Percentiles rank a stretch among this genome's conserved stretches.
Conservation (phyloP, 768 basidiomycete species). For the Podaxis sp. region DNA sequence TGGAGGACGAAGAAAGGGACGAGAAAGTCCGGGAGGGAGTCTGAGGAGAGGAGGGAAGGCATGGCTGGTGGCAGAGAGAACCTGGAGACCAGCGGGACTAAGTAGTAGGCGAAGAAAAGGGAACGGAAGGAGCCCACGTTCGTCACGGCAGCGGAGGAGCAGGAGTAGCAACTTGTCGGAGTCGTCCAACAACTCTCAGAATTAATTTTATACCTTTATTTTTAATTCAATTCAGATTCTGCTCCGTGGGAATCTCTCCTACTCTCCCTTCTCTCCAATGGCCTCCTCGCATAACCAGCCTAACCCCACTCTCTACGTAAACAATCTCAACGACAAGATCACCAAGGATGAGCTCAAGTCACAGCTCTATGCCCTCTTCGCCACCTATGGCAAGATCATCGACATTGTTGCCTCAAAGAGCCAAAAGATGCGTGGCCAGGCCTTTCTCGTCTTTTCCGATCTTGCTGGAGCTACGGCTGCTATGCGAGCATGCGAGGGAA, state of each 20-base stretch:
- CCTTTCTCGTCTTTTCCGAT: slow-evolving; percentile 94
- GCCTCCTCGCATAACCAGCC: slow-evolving; percentile 66
- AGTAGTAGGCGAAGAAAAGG: slow-evolving; percentile 9
- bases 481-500: slow-evolving; percentile 89
- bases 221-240: not conserved
- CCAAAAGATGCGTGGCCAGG: slow-evolving; percentile 87
- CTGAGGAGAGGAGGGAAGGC: slow-evolving; percentile 2
- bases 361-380: slow-evolving; percentile 87
- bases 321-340: slow-evolving; percentile 90
- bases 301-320: slow-evolving; percentile 86
- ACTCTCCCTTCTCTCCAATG: slow-evolving; percentile 29
- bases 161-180: not conserved
- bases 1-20: slow-evolving; percentile 75
- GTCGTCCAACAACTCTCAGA: not conserved
- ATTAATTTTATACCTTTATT: not conserved
- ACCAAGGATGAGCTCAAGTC: slow-evolving; percentile 86
- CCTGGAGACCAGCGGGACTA: not conserved
- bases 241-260: slow-evolving; percentile 27
- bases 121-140: slow-evolving; percentile 6
- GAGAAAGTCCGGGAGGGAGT: slow-evolving; percentile 52
- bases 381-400: slow-evolving; percentile 90
- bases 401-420: slow-evolving; percentile 90
- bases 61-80: not conserved
- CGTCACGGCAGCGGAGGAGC: not conserved
- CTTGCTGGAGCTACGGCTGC: slow-evolving; percentile 89